phyloP scores from a whole-genome alignment of 805 yeast species.

The Suhomyces kilbournensis region DNA sequence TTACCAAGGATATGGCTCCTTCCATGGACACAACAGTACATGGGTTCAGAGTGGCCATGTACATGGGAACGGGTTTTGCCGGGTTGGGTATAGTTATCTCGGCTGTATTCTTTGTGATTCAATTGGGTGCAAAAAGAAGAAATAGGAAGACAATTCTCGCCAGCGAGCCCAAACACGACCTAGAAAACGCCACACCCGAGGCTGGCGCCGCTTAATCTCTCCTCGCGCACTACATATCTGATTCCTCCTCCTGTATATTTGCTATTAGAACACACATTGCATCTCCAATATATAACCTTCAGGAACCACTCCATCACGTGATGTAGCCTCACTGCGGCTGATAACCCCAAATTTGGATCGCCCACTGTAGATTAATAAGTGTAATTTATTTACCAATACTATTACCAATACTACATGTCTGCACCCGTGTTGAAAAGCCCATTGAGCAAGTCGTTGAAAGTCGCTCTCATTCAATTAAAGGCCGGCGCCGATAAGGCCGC shows the following conservation, averaged over 20 bases:
- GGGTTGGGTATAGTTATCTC: constrained; percentile 27
- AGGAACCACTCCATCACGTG: not conserved
- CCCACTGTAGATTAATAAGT: not conserved
- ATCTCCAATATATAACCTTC: not conserved
- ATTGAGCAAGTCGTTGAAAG: constrained; percentile 57
- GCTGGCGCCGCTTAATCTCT: not conserved
- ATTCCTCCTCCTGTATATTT: not conserved
- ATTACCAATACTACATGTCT: not conserved
- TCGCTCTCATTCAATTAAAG: constrained; percentile 81
- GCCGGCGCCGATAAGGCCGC: constrained; percentile 80
- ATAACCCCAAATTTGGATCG: not conserved
- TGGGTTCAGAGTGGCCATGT: constrained; percentile 26
- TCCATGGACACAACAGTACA: constrained; percentile 14
- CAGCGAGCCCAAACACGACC: not conserved
- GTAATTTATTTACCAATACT: not conserved
- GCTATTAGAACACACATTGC: not conserved
- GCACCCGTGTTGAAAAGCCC: constrained; percentile 30
- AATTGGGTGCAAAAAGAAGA: constrained; percentile 1
- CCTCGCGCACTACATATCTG: not conserved
- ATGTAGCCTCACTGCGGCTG: not conserved
- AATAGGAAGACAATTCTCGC: not conserved
- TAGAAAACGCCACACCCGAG: not conserved
- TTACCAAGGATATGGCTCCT: constrained; percentile 15
- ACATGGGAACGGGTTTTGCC: constrained; percentile 34
- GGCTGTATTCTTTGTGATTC: constrained; percentile 13